Conservation (phyloP, 2,329 filamentous ascomycete genomes). For the Phoma herbarum region DNA sequence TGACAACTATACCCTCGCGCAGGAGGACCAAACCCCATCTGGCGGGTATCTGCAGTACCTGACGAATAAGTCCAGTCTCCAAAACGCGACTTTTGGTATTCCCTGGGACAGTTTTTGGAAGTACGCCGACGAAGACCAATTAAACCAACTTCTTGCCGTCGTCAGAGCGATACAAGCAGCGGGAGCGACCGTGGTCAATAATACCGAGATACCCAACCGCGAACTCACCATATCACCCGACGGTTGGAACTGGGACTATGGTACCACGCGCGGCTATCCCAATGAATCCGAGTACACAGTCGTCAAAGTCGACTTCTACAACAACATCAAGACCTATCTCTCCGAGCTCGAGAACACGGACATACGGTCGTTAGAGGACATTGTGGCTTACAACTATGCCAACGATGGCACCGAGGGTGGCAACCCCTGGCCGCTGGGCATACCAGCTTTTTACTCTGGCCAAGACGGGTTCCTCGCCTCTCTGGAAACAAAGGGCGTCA, state of each 20-base stretch:
- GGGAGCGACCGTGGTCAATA: slow-evolving; percentile 74
- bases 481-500: slow-evolving; percentile 66
- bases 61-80: slow-evolving; percentile 62
- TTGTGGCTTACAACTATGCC: slow-evolving; percentile 54
- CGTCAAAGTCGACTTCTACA: slow-evolving; percentile 75
- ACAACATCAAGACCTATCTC: slow-evolving; percentile 71
- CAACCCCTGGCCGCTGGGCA: slow-evolving; percentile 58
- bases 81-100: slow-evolving; percentile 72
- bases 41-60: slow-evolving; percentile 68
- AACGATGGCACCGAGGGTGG: slow-evolving; percentile 75
- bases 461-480: slow-evolving; percentile 76
- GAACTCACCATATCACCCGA: slow-evolving; percentile 68
- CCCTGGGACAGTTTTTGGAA: slow-evolving; percentile 78
- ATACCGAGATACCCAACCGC: slow-evolving; percentile 72
- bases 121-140: slow-evolving; percentile 65
- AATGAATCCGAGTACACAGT: slow-evolving; percentile 79
- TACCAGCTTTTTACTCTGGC: slow-evolving; percentile 65
- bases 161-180: slow-evolving; percentile 65
- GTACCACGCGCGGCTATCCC: slow-evolving; percentile 67
- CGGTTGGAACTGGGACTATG: slow-evolving; percentile 80
- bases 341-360: slow-evolving; percentile 64
- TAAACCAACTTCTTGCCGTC: slow-evolving; percentile 58
- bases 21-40: slow-evolving; percentile 62
- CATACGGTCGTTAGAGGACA: slow-evolving; percentile 38
- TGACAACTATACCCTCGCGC: slow-evolving; percentile 72